A percentile compares a stretch with the other conserved stretches of the same genome.
These are phyloP conservation scores for Rubia tinctorum DNA, from an alignment of 305 asterid genomes.

Conservation along the genomic window DNA sequence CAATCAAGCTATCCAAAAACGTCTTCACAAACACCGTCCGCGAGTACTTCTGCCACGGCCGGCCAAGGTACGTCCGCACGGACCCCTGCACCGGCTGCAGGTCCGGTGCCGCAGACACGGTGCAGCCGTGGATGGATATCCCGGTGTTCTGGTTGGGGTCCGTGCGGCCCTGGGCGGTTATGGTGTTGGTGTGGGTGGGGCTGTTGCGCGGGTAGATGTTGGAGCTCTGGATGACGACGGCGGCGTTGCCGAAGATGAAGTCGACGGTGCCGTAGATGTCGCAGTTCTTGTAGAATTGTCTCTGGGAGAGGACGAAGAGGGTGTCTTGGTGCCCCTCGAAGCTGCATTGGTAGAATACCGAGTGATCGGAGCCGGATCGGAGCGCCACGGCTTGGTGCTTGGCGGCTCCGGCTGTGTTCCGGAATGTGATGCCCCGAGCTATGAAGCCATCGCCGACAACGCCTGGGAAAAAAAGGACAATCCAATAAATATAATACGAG, in stretches of 20 bases:
- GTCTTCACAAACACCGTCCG: conserved; percentile 72
- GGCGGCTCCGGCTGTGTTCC: conserved; percentile 11
- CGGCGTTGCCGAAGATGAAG: conserved; percentile 87
- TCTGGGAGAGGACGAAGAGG: conserved; percentile 51
- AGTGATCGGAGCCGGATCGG: conserved; percentile 75
- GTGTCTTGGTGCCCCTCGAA: conserved; percentile 91
- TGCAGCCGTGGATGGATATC: conserved; percentile 2
- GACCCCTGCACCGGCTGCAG: conserved; percentile 14
- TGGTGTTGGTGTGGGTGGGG: conserved; percentile 37
- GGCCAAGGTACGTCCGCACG: conserved; percentile 68
- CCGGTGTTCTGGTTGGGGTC: conserved; percentile 8
- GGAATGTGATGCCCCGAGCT: conserved; percentile 8
- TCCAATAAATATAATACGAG: background rate
- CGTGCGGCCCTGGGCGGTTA: conserved; percentile 3
- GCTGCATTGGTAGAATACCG: conserved; percentile 75
- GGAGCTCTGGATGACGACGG: conserved; percentile 73
- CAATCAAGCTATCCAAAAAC: conserved; percentile 45
- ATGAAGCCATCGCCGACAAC: conserved; percentile 1
- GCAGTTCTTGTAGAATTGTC: conserved; percentile 73
- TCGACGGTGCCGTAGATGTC: conserved; percentile 79
- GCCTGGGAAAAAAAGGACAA: background rate
- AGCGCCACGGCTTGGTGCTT: conserved; percentile 81
- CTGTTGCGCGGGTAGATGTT: conserved; percentile 64
- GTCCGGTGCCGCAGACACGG: conserved; percentile 5
- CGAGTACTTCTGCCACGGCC: conserved; percentile 88